Evolutionary conservation across 192 early-diverging fungal genomes (phyloP).

Genomic region (Spizellomyces sp.): DNA sequence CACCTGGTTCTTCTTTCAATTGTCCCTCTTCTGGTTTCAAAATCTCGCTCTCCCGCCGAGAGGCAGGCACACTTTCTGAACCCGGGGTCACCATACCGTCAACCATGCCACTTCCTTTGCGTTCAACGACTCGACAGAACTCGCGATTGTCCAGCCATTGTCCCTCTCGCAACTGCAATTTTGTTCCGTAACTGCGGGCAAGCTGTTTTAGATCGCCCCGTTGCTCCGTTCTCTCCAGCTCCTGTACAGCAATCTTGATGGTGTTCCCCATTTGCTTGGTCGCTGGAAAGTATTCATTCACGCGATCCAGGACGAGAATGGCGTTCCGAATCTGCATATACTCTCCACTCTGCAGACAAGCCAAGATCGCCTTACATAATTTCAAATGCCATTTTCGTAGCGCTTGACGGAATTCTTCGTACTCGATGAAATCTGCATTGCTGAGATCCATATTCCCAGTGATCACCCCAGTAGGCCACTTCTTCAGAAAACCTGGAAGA

Average conservation of each 20-base stretch:
- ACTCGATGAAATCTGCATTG: conserved; percentile 52
- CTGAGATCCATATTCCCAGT: conserved; percentile 33
- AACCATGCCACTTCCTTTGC: background rate
- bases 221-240: conserved; percentile 57
- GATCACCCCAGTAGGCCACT: conserved; percentile 52
- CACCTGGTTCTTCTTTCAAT: too few relatives aligned
- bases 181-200: conserved; percentile 42
- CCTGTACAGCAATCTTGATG: conserved; percentile 46
- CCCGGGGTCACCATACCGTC: too few relatives aligned
- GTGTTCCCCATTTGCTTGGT: conserved; percentile 56
- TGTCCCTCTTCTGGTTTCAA: too few relatives aligned
- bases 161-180: conserved; percentile 6
- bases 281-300: conserved; percentile 64
- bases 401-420: conserved; percentile 63
- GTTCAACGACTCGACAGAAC: background rate
- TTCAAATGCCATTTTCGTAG: conserved; percentile 77
- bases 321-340: conserved; percentile 76
- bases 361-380: conserved; percentile 35
- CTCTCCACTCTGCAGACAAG: conserved; percentile 59
- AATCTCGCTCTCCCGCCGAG: too few relatives aligned
- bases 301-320: conserved; percentile 69
- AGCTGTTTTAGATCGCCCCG: conserved; percentile 74
- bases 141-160: background rate
- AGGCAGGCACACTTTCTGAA: too few relatives aligned
- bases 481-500: conserved; percentile 71